Evolutionary conservation across 2,329 filamentous ascomycete genomes (phyloP), one percentile per base, ranked within the genome.

Genomic region (Coniochaeta prunicola): DNA sequence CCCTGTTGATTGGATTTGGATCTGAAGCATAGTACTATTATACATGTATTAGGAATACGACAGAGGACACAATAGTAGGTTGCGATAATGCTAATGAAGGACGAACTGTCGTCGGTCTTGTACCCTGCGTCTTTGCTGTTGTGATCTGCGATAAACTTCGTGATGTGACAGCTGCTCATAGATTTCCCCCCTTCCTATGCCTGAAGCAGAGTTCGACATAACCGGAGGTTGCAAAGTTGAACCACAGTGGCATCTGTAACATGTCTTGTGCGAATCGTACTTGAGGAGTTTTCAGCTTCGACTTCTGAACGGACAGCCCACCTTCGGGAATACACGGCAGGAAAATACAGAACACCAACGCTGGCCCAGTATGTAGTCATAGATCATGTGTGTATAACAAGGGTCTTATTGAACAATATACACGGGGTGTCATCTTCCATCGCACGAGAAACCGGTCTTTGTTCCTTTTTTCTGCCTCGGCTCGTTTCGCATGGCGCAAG

Each of bases 401-500:
- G 53, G 31, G 53, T 55, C 33, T 55, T 55, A 55, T 36, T 55
- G 59, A 64, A 66, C 61, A 71, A 74, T 75, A 66, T 75, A 76
- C 73, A 75, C 68, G 71, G n/a, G 71, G 70, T 73, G 70, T 66
- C 65, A 63, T 57, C 48, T 61, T 59, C 54, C 59, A 36, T 24
- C 53, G 9, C 28, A n/a, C 53, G 30, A 34, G 26, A 55, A 55
- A 21, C 28, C 28, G 30, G 7, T 31, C 26, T 21, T 56, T 58
- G 56, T 57, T 53, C 48, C 56, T 53, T 53, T 45, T n/a, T 33
- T 38, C 57, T 36, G 55, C 55, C 55, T 61, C n/a, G 48, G 36
- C 34, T 54, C 34, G 50, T 15, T 56, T 36, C 56, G 34, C 57
- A 58, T 26, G n/a, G 57, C 58, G 54, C 21, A 57, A 26, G 38